Evolutionary conservation across 2,329 filamentous ascomycete genomes (phyloP), one percentile per base, ranked within the genome.

Genomic region (Ophiostoma sp.): DNA sequence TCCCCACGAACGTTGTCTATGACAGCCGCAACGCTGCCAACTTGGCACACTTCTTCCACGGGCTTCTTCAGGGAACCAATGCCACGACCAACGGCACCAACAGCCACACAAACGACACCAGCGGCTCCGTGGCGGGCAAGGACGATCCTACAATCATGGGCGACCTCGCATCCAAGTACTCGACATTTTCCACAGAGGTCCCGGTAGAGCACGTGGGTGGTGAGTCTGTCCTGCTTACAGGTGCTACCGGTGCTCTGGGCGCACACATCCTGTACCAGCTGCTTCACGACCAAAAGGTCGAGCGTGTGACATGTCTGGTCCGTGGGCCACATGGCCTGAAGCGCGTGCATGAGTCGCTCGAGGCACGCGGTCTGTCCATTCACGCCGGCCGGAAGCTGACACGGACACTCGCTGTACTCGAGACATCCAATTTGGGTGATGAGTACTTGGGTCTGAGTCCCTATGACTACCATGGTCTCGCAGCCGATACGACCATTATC

Each of bases 161-260:
- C 6, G 74, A 74, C 1, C 73, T 85, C n/a, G 79, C 85, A 65
- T 72, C 76, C 8, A 79, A 78, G 68, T 81, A 82, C 73, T 79
- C 79, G 0, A 69, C 69, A 5, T 81, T 83, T 69, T 38, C 52
- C 60, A 73, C 68, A 12, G 67, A 58, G 67, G 70, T 38, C 16
- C 55, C 62, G 4, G 58, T n/a, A 14, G 40, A 44, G 38, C 12
- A 45, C 69, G 11, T 36, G 18, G 60, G 45, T 3, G 47, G 66
- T 12, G 70, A 70, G 52, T 66, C 55, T 6, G 69, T 71, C 2
- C 40, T 77, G 6, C 73, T 81, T 14, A 81, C 80, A 0, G 80
- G 80, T n/a, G 77, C 78, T 4, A 81, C 79, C 0, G 80, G 80
- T 0, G 79, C 78, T 11, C 76, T 81, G 5, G 79, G 80, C 7